Evolutionary conservation across 2,329 filamentous ascomycete species (phyloP), one percentile per base, ranked within the genome.

Genomic region (Aspergillus spinulosporus): DNA sequence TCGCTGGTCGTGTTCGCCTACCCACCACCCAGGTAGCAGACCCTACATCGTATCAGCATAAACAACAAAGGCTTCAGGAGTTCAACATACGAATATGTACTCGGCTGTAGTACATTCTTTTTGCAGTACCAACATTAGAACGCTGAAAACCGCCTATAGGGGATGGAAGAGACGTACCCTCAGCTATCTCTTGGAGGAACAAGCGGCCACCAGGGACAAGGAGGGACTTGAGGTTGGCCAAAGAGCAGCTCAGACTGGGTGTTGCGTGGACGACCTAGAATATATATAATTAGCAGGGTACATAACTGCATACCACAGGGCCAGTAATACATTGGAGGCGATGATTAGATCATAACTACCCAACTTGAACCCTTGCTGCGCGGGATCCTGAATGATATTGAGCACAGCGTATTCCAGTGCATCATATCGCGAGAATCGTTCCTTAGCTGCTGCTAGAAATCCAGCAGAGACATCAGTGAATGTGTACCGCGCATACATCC

Each of bases 321-420:
- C 4, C 1, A 5, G 5, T 37, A 14, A 21, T n/a, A 52, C 49
- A 36, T 52, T 52, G 4, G 40, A 42, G 2, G 40, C 49, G n/a
- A 74, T 60, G 8, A 75, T 66, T 32, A 75, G 42, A 46, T 75
- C 72, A 50, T 71, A 75, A 4, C 26, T 49, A 2, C 56, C 62
- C 2, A 47, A 4, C 32, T 67, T 54, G 8, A 74, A 65, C 2
- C 70, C 71, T 47, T 74, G 72, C 7, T 54, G 45, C 3, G 42
- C 37, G 1, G 69, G 66, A 26, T 67, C 60, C 9, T 62, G 57
- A 28, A 64, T 64, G 7, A 73, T 68, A 42, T 75, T 66, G 2
- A 73, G 59, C 0, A 62, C 49, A 8, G 65, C 61, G 48, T 68
- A 74, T 1, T 60, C 59, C 44, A 74, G 66, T 4, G 67, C 62